Evolutionary conservation across 169 alveolate genomes (phyloP).

Genomic region (Cyclospora cayetanensis): DNA sequence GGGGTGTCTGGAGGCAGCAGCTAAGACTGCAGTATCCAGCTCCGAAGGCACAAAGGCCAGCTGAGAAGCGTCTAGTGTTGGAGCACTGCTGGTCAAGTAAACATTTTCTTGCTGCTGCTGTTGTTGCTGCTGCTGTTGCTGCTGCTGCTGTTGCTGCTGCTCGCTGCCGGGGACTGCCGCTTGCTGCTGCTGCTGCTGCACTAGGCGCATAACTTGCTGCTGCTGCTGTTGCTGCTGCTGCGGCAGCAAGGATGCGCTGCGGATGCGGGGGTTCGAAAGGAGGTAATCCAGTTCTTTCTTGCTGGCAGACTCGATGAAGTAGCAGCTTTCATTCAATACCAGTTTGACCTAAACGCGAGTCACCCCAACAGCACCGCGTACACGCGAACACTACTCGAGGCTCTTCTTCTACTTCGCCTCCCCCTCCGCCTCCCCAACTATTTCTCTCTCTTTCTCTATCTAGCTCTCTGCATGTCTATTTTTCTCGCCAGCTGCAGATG

Average conservation of each 20-base stretch:
- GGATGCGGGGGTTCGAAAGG: slow-evolving; percentile 85
- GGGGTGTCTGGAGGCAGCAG: background rate
- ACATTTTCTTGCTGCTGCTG: slow-evolving; percentile 64
- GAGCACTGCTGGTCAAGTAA: slow-evolving; percentile 75
- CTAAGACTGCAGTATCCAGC: slow-evolving; percentile 41
- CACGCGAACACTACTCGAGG: background rate
- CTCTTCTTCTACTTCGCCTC: background rate
- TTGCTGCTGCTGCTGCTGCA: slow-evolving; percentile 53
- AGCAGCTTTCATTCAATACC: slow-evolving; percentile 92
- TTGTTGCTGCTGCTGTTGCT: slow-evolving; percentile 25
- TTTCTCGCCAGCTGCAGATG: no score
- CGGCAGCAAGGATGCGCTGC: slow-evolving; percentile 79
- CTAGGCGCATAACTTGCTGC: slow-evolving; percentile 11
- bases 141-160: slow-evolving; percentile 29
- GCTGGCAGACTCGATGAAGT: slow-evolving; percentile 93
- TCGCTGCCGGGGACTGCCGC: background rate
- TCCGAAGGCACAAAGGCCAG: slow-evolving; percentile 74
- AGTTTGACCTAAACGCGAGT: slow-evolving; percentile 94
- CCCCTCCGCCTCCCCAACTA: background rate
- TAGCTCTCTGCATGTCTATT: background rate
- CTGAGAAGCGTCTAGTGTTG: slow-evolving; percentile 78
- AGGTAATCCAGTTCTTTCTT: slow-evolving; percentile 86
- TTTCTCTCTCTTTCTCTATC: background rate
- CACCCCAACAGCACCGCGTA: slow-evolving; percentile 53
- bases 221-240: slow-evolving; percentile 45